Evolutionary conservation across 345 rosid species (phyloP).

Genomic region (Citrus sp.): DNA sequence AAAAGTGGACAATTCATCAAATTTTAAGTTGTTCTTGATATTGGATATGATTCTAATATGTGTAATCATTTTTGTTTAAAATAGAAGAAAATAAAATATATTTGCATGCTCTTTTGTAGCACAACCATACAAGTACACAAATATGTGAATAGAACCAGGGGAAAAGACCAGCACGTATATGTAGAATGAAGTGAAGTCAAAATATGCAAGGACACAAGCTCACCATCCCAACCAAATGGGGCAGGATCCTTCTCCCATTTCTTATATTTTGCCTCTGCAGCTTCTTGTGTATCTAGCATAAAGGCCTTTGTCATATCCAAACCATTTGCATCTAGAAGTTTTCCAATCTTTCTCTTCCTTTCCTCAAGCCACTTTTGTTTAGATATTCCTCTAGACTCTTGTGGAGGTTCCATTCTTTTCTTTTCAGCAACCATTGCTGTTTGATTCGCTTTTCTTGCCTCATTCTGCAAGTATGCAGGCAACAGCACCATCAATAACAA

Average conservation of each 20-base stretch:
- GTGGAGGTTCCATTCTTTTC: conserved; percentile 85
- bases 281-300: conserved; percentile 91
- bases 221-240: conserved; percentile 97
- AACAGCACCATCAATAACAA: neutral
- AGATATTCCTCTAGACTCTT: conserved; percentile 81
- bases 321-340: conserved; percentile 85
- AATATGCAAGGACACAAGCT: conserved; percentile 7
- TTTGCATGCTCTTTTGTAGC: too few species aligned
- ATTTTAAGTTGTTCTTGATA: neutral
- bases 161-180: neutral
- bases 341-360: conserved; percentile 87
- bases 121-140: neutral
- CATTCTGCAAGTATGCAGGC: conserved; percentile 42
- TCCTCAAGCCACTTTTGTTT: conserved; percentile 94
- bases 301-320: conserved; percentile 78
- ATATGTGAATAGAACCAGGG: neutral
- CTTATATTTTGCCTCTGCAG: conserved; percentile 85
- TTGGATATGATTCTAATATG: neutral
- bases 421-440: conserved; percentile 82
- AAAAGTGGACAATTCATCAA: neutral
- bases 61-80: neutral
- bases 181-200: neutral
- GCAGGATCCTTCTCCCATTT: conserved; percentile 98
- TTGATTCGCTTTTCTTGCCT: conserved; percentile 91
- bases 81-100: neutral